Percentiles rank a stretch among this genome's conserved stretches.
phyloP scores from a whole-genome alignment of 2,329 filamentous ascomycete species.

The Massarina eburnea region DNA sequence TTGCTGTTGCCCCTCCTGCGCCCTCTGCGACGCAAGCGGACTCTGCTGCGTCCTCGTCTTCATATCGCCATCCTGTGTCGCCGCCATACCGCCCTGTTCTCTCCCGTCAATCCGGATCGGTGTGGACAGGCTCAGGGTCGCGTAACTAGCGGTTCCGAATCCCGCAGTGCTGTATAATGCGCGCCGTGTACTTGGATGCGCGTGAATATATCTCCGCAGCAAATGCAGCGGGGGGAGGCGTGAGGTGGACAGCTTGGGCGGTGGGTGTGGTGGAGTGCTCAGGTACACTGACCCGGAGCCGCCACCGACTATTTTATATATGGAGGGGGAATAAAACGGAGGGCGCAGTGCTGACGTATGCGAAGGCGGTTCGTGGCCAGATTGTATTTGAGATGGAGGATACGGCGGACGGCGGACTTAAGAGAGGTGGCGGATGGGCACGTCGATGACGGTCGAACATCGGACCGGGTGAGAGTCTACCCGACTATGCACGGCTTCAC shows the following conservation, averaged over 20 bases:
- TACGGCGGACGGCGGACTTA: too few species aligned
- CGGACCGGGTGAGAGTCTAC: too few species aligned
- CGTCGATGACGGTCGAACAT: too few species aligned
- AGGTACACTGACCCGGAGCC: neutral
- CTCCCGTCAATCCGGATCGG: constrained; percentile 27
- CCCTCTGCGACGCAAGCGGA: constrained; percentile 52
- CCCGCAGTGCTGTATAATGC: constrained; percentile 29
- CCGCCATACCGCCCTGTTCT: constrained; percentile 33
- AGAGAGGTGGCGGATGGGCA: too few species aligned
- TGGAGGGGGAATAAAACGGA: too few species aligned
- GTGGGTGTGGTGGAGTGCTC: neutral
- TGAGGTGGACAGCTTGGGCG: constrained; percentile 39
- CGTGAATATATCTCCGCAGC: constrained; percentile 32
- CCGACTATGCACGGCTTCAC: too few species aligned
- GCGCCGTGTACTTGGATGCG: constrained; percentile 23
- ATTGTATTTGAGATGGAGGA: too few species aligned
- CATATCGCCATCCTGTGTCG: constrained; percentile 19
- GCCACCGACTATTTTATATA: neutral
- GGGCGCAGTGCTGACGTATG: too few species aligned
- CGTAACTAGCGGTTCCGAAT: constrained; percentile 36
- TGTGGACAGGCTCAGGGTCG: constrained; percentile 30
- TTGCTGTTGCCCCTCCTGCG: constrained; percentile 39
- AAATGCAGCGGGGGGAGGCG: constrained; percentile 35
- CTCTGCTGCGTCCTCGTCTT: constrained; percentile 45
- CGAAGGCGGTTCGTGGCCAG: too few species aligned